A percentile compares a stretch with the other conserved stretches of the same genome.
phyloP scores from a whole-genome alignment of 1,284 basidiomycete species.

The Trichosporon faecale region DNA sequence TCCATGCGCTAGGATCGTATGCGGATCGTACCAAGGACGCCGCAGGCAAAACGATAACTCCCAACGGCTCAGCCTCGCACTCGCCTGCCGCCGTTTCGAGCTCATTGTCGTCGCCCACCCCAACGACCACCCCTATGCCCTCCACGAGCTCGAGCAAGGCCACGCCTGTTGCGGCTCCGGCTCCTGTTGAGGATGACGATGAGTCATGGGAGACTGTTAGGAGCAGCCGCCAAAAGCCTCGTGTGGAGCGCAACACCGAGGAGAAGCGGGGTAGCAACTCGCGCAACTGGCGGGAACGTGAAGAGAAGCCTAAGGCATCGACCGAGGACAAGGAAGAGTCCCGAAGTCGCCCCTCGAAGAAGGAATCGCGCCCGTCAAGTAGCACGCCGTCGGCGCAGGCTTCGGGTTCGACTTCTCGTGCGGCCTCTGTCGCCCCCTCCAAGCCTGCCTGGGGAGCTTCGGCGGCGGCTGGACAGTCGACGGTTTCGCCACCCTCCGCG shows the following conservation, averaged over 20 bases:
- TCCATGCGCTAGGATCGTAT: slow-evolving; percentile 49
- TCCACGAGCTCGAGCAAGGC: slow-evolving; percentile 5
- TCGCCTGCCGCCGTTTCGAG: slow-evolving; percentile 9
- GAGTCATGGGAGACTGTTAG: slow-evolving; percentile 23
- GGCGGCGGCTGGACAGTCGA: background rate
- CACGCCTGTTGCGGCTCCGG: slow-evolving; percentile 2
- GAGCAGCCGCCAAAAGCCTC: slow-evolving; percentile 21
- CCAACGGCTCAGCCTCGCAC: slow-evolving; percentile 11
- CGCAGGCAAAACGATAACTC: background rate
- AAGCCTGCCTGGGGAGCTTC: slow-evolving; percentile 36
- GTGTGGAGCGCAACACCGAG: slow-evolving; percentile 20
- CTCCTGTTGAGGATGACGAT: slow-evolving; percentile 15
- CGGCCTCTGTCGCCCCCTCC: slow-evolving; percentile 12
- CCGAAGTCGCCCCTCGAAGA: slow-evolving; percentile 15
- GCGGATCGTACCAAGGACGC: slow-evolving; percentile 45
- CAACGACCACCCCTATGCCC: slow-evolving; percentile 6
- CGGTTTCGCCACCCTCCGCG: background rate
- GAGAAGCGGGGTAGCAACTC: slow-evolving; percentile 41
- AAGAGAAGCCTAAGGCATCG: slow-evolving; percentile 17
- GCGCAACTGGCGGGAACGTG: slow-evolving; percentile 28
- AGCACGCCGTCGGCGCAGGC: slow-evolving; percentile 9
- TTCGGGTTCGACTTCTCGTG: slow-evolving; percentile 10
- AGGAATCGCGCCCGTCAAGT: slow-evolving; percentile 15
- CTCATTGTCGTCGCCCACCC: slow-evolving; percentile 15
- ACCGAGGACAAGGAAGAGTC: slow-evolving; percentile 18